Percentiles rank a stretch among this genome's conserved stretches.
phyloP scores from a whole-genome alignment of 176 grass and related monocot genomes.

The Ensete glaucum region DNA sequence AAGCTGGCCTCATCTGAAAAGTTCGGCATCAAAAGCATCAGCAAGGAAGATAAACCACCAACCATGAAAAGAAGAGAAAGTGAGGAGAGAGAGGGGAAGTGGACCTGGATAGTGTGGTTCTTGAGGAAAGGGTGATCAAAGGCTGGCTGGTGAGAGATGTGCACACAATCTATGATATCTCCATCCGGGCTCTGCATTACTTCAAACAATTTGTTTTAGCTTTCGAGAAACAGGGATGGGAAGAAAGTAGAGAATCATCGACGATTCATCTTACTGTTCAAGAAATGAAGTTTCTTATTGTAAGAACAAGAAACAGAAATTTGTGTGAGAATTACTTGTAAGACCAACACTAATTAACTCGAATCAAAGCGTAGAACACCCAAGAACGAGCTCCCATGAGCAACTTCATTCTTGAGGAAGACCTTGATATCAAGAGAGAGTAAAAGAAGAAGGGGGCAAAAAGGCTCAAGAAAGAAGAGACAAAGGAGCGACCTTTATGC shows the following conservation, averaged over 20 bases:
- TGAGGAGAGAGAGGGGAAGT: not conserved
- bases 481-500: constrained; percentile 48
- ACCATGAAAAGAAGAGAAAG: constrained; percentile 8
- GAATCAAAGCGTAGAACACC: not conserved
- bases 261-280: not conserved
- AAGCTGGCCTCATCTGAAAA: constrained; percentile 12
- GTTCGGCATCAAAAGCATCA: not conserved
- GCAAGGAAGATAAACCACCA: not conserved
- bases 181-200: constrained; percentile 37
- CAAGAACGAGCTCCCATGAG: constrained; percentile 8
- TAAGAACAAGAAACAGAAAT: not conserved
- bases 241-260: not conserved
- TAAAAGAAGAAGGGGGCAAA: not conserved
- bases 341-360: not conserved
- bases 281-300: not conserved
- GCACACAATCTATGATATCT: constrained; percentile 21
- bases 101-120: constrained; percentile 22
- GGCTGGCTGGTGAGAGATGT: constrained; percentile 18
- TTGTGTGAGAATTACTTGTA: not conserved
- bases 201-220: not conserved
- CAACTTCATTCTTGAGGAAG: not conserved
- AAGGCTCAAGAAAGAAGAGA: not conserved
- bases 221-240: not conserved
- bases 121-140: constrained; percentile 23
- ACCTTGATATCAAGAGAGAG: no score